These are phyloP conservation scores for Trypanosoma cruzi DNA, from an alignment of 208 protist genomes.

Conservation along the genomic window DNA sequence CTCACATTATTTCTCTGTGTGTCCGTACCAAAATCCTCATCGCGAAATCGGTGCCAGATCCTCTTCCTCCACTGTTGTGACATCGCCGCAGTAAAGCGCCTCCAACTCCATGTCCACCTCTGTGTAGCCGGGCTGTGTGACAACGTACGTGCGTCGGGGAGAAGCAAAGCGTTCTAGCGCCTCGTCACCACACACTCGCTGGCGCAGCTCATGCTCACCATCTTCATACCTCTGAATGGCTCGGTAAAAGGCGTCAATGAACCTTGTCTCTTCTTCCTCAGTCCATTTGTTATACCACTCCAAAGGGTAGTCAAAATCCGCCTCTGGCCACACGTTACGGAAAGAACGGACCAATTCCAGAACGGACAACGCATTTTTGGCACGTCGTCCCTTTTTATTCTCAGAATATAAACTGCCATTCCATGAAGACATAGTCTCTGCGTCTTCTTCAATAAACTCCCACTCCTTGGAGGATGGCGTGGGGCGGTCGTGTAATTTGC, in stretches of 20 bases:
- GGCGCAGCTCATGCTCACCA: neutral
- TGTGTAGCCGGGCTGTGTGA: neutral
- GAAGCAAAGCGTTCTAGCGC: neutral
- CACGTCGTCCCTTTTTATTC: neutral
- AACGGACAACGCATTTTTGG: neutral
- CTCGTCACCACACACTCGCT: conserved; percentile 8
- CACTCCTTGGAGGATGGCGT: too few relatives aligned
- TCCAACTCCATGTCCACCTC: conserved; percentile 10
- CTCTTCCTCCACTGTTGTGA: neutral
- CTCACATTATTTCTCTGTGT: neutral
- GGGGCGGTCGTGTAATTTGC: neutral
- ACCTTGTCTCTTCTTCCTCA: conserved; percentile 6
- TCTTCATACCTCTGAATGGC: conserved; percentile 7
- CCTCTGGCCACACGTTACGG: conserved; percentile 4
- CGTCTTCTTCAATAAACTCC: neutral
- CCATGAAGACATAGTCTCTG: neutral
- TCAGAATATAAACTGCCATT: neutral
- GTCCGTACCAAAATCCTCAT: neutral
- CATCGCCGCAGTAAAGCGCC: neutral
- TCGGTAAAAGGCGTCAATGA: neutral
- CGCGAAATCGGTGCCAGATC: conserved; percentile 10
- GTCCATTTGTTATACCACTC: conserved; percentile 20
- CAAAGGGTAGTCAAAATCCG: conserved; percentile 4
- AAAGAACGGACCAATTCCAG: neutral
- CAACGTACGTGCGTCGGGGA: conserved; percentile 9